Conservation (phyloP, 2,329 filamentous ascomycete species). For the Talaromyces sp. region DNA sequence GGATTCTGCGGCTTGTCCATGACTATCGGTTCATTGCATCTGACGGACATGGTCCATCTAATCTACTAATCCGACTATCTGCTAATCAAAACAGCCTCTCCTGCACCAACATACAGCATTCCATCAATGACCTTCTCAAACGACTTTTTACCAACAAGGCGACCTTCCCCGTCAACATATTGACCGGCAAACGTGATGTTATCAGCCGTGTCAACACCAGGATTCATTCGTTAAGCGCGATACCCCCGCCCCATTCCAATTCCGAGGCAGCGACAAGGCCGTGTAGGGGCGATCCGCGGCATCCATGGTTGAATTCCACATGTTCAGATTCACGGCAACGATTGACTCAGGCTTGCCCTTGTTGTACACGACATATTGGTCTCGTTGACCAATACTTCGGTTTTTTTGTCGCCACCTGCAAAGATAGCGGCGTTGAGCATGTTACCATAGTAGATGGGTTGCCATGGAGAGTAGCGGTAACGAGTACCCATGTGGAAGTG, state of each 20-base stretch:
- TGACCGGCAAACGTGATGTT: background rate
- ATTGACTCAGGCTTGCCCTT: background rate
- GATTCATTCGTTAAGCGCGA: background rate
- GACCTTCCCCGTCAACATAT: background rate
- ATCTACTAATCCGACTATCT: background rate
- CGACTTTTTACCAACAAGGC: background rate
- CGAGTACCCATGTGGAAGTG: background rate
- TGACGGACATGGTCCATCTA: background rate
- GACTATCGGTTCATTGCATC: background rate
- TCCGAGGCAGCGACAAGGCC: background rate
- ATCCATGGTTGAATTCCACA: background rate
- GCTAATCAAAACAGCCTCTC: slow-evolving; percentile 4
- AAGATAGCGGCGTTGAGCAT: background rate
- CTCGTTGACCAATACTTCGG: background rate
- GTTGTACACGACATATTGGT: background rate
- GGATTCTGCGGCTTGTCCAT: background rate
- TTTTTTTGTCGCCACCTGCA: background rate
- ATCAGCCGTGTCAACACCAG: background rate
- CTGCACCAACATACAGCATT: background rate
- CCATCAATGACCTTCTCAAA: background rate
- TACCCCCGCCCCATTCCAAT: background rate
- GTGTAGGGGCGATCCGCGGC: background rate
- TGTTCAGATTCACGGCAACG: background rate
- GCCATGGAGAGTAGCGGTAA: background rate
- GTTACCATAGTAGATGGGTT: background rate